Evolutionary conservation across 768 basidiomycete species (phyloP).

Genomic region (Lanmaoa rubissima): DNA sequence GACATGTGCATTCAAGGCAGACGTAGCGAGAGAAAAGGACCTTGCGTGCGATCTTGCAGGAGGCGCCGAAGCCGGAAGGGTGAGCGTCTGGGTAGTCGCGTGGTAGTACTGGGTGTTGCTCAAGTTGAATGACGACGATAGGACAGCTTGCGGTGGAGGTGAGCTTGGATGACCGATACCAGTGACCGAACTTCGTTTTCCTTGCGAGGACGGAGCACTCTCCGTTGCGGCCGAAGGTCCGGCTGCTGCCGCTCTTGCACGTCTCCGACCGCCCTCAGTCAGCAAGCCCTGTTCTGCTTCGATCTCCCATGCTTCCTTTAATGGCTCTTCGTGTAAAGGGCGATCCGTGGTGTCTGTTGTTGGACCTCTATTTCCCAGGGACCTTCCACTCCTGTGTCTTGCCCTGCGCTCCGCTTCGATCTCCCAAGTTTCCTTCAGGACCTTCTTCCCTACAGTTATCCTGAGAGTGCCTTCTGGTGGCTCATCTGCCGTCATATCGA

Average conservation of each 20-base stretch:
- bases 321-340: conserved; percentile 28
- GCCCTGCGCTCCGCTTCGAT: conserved; percentile 62
- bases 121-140: conserved; percentile 34
- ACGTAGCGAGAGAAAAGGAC: conserved; percentile 54
- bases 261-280: conserved; percentile 70
- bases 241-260: conserved; percentile 57
- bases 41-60: conserved; percentile 53
- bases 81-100: conserved; percentile 53
- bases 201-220: conserved; percentile 6
- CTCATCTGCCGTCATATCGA: conserved; percentile 53
- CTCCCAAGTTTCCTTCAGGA: conserved; percentile 78
- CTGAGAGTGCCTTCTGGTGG: conserved; percentile 51
- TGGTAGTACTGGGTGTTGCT: conserved; percentile 61
- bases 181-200: conserved; percentile 14
- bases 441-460: conserved; percentile 66
- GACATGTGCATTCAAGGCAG: conserved; percentile 13
- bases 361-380: conserved; percentile 21
- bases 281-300: conserved; percentile 73
- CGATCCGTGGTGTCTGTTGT: neutral
- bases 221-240: conserved; percentile 23
- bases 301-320: conserved; percentile 77
- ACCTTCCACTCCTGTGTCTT: conserved; percentile 39
- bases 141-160: conserved; percentile 21
- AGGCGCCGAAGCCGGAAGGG: conserved; percentile 59
- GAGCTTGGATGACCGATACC: conserved; percentile 29